These are phyloP conservation scores for Phlyctochytrium bullatum DNA, from an alignment of 192 early-diverging fungal genomes.

Conservation along the genomic window DNA sequence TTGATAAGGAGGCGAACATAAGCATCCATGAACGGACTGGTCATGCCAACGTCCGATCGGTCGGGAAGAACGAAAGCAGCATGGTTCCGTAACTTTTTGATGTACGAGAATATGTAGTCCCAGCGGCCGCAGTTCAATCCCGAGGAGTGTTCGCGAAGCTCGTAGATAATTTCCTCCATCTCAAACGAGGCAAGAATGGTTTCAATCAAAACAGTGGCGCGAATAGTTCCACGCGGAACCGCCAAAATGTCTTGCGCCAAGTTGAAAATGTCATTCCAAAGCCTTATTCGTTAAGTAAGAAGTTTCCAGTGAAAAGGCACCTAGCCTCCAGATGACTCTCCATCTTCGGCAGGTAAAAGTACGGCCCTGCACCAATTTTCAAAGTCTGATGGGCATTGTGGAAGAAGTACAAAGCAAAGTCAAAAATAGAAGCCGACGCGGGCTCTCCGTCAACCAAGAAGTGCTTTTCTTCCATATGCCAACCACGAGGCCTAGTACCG, in stretches of 20 bases:
- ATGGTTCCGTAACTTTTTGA: slow-evolving; percentile 94
- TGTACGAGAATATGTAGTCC: slow-evolving; percentile 99
- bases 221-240: slow-evolving; percentile 93
- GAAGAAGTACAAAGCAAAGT: slow-evolving; percentile 98
- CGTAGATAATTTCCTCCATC: slow-evolving; percentile 99
- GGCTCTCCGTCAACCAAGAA: slow-evolving; percentile 89
- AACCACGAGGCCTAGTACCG: slow-evolving; percentile 81
- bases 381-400: slow-evolving; percentile 89
- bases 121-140: slow-evolving; percentile 99
- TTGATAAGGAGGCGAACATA: slow-evolving; percentile 96
- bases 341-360: slow-evolving; percentile 99
- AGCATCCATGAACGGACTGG: slow-evolving; percentile 96
- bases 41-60: slow-evolving; percentile 90
- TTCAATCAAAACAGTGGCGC: slow-evolving; percentile 95
- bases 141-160: slow-evolving; percentile 96
- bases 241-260: slow-evolving; percentile 85
- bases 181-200: slow-evolving; percentile 96
- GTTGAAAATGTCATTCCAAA: slow-evolving; percentile 99
- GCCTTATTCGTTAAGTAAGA: slow-evolving; percentile 36
- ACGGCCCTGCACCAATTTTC: slow-evolving; percentile 87
- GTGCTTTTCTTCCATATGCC: slow-evolving; percentile 98
- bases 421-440: slow-evolving; percentile 94
- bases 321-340: slow-evolving; percentile 93
- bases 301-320: slow-evolving; percentile 14
- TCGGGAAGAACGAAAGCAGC: slow-evolving; percentile 85